Base-by-base conservation (phyloP, 768 basidiomycete species). In the Rhodotorula sphaerocarpa region DNA sequence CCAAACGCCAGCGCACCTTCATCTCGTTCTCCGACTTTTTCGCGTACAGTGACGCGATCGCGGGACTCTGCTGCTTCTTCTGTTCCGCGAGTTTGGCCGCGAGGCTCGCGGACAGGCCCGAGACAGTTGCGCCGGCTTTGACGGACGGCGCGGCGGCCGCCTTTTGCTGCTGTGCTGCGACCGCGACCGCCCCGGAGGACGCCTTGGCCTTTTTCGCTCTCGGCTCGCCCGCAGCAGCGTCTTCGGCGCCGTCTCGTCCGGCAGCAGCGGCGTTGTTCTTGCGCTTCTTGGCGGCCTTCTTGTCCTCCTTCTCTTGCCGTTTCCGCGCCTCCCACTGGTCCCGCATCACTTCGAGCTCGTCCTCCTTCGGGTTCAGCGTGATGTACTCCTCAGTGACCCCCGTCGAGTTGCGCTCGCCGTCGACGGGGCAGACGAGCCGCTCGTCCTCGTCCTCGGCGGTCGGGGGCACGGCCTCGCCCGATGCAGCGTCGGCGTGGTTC, bases 291-390 rank as follows among this genome's bases (percentile, higher is more conserved):
- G 59, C 57, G 28, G 51, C 39, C 76, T 86, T 85, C 36, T 80
- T 79, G 51, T 78, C 77, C 39, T 73, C 75, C 70, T 80, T 80
- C 67, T 83, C 83, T 55, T 50, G 47, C 9, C 75, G 53, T 28
- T 82, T 82, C 70, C 84, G 84, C 0, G 78, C 75, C 6, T 82
- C 80, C 44, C 84, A 82, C 66, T 78, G 79, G 21, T 77, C 79
- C 36, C 82, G 79, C 82, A 91, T 83, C 1, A 72, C 75, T 6
- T 76, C 76, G 0, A 77, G 78, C 78, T 88, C 80, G 39, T 78
- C 79, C 41, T 80, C 78, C 67, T 84, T 83, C 61, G 90, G 88
- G 67, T 91, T 93, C 67, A 95, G 76, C 6, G 76, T 73, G 50
- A 68, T 59, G 43, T 77, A 78, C 47, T 82, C 79, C 76, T 84